phyloP scores from a whole-genome alignment of 139 green algal species.

The Spirogloea muscicola region DNA sequence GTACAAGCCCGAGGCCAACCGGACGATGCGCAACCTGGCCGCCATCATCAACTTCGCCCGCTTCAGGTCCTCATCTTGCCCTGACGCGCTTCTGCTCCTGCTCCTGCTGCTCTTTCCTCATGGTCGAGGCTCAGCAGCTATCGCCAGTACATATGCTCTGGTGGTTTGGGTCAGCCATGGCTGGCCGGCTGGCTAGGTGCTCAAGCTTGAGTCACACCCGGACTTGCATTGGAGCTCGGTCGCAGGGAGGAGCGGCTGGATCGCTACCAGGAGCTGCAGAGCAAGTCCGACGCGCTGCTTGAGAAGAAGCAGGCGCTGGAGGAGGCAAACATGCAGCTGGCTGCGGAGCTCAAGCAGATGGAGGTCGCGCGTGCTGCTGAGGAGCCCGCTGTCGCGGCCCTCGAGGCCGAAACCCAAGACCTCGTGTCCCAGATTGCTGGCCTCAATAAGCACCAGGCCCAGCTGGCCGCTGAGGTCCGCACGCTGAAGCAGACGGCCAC shows the following conservation, averaged over 20 bases:
- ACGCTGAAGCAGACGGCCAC: not conserved
- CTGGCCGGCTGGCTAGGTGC: not conserved
- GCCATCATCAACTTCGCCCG: slow-evolving; percentile 94
- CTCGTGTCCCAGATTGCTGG: not conserved
- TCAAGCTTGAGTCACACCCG: slow-evolving; percentile 19
- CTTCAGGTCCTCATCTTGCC: slow-evolving; percentile 71
- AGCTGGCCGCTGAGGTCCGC: not conserved
- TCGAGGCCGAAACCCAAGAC: not conserved
- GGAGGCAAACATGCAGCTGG: slow-evolving; percentile 13
- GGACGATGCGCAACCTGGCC: slow-evolving; percentile 73
- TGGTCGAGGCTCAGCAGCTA: not conserved
- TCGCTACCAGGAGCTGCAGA: too few species aligned
- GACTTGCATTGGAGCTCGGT: not conserved
- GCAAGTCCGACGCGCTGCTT: too few species aligned
- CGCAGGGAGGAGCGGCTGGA: not conserved
- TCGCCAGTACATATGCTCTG: not conserved
- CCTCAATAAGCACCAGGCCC: not conserved
- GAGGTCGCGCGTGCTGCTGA: not conserved
- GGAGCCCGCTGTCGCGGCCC: not conserved
- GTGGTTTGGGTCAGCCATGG: slow-evolving; percentile 34
- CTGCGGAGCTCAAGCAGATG: not conserved
- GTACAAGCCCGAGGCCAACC: slow-evolving; percentile 75
- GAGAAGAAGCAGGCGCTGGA: slow-evolving; percentile 18
- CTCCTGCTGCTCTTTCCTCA: not conserved
- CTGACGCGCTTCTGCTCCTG: slow-evolving; percentile 34